Evolutionary conservation across 116 monocot species (phyloP).

Genomic region (Papilionanthe hybrid): DNA sequence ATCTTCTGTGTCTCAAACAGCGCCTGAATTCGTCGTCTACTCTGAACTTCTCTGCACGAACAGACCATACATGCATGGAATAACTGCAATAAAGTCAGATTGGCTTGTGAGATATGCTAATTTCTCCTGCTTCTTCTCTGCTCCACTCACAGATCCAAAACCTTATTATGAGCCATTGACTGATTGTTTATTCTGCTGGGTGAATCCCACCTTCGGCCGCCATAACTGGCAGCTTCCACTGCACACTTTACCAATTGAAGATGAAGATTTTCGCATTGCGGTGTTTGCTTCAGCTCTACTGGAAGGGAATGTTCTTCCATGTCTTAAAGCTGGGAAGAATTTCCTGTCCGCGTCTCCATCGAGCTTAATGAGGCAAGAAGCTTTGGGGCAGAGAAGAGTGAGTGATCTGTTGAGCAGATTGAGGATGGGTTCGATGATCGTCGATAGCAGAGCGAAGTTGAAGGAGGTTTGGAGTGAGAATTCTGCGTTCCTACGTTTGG

Average conservation of each 20-base stretch:
- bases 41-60: slow-evolving; percentile 69
- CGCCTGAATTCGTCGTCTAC: slow-evolving; percentile 82
- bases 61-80: slow-evolving; percentile 89
- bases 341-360: slow-evolving; percentile 55
- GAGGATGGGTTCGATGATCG: slow-evolving; percentile 35
- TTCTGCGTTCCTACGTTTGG: slow-evolving; percentile 41
- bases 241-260: slow-evolving; percentile 54
- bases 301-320: slow-evolving; percentile 78
- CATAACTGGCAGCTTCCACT: slow-evolving; percentile 91
- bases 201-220: slow-evolving; percentile 66
- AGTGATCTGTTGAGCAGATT: slow-evolving; percentile 59
- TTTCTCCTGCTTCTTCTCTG: slow-evolving; percentile 73
- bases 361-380: slow-evolving; percentile 55
- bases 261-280: slow-evolving; percentile 35
- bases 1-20: slow-evolving; percentile 69
- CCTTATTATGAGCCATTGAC: slow-evolving; percentile 71
- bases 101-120: slow-evolving; percentile 77
- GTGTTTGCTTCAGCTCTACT: slow-evolving; percentile 83
- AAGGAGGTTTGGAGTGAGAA: slow-evolving; percentile 57
- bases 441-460: slow-evolving; percentile 61
- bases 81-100: slow-evolving; percentile 69
- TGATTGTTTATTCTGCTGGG: slow-evolving; percentile 70
- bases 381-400: slow-evolving; percentile 67
- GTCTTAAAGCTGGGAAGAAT: slow-evolving; percentile 46
- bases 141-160: slow-evolving; percentile 69